Evolutionary conservation across 148 eudicot species (phyloP).

Genomic region (Fagopyrum tataricum): DNA sequence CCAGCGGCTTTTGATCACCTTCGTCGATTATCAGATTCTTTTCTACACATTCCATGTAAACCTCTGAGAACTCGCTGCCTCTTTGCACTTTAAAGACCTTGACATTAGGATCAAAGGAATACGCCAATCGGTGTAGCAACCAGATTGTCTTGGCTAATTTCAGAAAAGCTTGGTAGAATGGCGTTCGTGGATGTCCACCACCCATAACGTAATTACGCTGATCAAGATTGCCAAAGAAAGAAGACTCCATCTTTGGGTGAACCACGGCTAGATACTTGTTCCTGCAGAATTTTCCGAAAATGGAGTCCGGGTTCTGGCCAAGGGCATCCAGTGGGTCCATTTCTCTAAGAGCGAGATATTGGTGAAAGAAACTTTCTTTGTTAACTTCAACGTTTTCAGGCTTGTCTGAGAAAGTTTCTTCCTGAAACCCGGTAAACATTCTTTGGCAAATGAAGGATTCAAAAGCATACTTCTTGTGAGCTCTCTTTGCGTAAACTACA

Average conservation of each 20-base stretch:
- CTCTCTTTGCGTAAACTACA: constrained; percentile 66
- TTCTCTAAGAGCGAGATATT: constrained; percentile 77
- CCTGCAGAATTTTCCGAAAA: constrained; percentile 76
- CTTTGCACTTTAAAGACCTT: constrained; percentile 74
- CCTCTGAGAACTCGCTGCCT: constrained; percentile 78
- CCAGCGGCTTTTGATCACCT: constrained; percentile 54
- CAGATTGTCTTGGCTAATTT: constrained; percentile 85
- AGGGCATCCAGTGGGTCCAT: constrained; percentile 85
- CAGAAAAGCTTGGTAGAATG: constrained; percentile 87
- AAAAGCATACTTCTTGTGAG: constrained; percentile 93
- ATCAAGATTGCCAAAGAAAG: constrained; percentile 90
- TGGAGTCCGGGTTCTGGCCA: constrained; percentile 79
- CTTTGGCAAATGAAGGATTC: constrained; percentile 83
- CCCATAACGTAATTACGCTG: constrained; percentile 75
- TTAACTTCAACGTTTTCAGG: constrained; percentile 30
- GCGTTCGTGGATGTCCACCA: constrained; percentile 95
- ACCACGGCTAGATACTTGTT: constrained; percentile 62
- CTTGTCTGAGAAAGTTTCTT: constrained; percentile 59
- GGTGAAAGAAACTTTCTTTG: constrained; percentile 66
- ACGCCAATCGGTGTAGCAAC: constrained; percentile 81
- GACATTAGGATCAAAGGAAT: constrained; percentile 76
- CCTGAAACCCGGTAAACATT: constrained; percentile 79
- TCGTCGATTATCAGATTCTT: constrained; percentile 47
- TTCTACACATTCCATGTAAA: constrained; percentile 81
- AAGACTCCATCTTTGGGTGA: constrained; percentile 92